A percentile compares a stretch with the other conserved stretches of the same genome.
phyloP scores from a whole-genome alignment of 441 rosid species.

The Corymbia calophylla region DNA sequence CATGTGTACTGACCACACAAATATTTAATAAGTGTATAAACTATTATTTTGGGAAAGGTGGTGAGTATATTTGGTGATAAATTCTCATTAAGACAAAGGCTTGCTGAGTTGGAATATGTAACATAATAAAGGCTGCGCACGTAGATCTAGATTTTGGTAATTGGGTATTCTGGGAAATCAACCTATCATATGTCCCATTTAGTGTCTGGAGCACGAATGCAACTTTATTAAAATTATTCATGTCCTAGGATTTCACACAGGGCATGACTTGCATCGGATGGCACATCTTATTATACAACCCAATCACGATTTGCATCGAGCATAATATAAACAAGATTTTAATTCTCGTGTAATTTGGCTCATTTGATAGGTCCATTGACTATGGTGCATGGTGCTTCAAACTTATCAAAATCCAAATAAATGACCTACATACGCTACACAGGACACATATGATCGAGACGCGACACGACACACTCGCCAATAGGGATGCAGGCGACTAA shows the following conservation, averaged over 20 bases:
- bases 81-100: not conserved
- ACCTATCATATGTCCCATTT: not conserved
- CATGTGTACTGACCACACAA: not conserved
- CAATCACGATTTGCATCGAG: not conserved
- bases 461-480: not conserved
- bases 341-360: not conserved
- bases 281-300: not conserved
- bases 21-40: not conserved
- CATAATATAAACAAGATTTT: not conserved
- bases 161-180: not conserved
- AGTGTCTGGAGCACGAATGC: not conserved
- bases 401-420: not conserved
- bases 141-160: not conserved
- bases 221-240: not conserved
- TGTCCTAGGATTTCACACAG: not conserved
- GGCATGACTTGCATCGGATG: not conserved
- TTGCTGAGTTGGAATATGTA: not conserved
- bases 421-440: not conserved
- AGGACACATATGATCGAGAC: not conserved
- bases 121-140: not conserved
- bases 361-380: not conserved
- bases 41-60: not conserved
- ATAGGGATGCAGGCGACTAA: not conserved
- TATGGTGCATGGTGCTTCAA: not conserved
- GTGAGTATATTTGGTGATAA: not conserved